Percentiles rank a stretch among this genome's conserved stretches.
phyloP scores from a whole-genome alignment of 139 green algal genomes.

The Chlamydomonas urium region DNA sequence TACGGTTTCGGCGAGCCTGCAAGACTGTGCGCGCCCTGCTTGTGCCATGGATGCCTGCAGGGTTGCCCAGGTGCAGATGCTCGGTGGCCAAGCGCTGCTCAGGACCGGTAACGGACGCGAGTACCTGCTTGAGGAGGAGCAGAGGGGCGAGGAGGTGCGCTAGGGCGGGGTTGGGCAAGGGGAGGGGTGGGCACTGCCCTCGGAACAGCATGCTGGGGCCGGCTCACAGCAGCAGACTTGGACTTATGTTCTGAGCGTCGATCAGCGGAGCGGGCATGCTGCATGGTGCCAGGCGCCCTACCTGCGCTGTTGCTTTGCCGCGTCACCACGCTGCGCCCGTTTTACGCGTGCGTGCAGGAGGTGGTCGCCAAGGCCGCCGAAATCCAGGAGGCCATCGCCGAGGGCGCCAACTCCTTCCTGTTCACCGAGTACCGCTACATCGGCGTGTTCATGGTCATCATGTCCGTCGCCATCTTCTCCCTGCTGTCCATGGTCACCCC shows the following conservation, averaged over 20 bases:
- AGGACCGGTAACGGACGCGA: conserved; percentile 59
- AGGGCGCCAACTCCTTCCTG: conserved; percentile 90
- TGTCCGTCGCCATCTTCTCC: conserved; percentile 90
- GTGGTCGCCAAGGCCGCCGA: conserved; percentile 82
- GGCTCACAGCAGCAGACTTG: too few relatives aligned
- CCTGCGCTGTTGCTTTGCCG: too few relatives aligned
- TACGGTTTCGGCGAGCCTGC: neutral
- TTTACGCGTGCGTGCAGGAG: too few relatives aligned
- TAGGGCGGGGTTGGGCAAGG: too few relatives aligned
- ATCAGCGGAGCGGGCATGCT: too few relatives aligned
- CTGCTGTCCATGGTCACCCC: conserved; percentile 79
- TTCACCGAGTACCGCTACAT: conserved; percentile 91
- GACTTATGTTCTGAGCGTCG: too few relatives aligned
- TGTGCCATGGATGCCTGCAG: conserved; percentile 6
- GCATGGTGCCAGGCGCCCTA: too few relatives aligned
- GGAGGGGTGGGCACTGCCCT: too few relatives aligned
- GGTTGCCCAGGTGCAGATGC: conserved; percentile 46
- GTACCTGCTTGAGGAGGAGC: conserved; percentile 70
- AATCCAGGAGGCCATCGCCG: conserved; percentile 85
- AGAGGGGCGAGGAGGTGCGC: conserved; percentile 8
- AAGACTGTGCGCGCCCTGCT: neutral
- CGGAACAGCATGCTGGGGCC: too few relatives aligned
- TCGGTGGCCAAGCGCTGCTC: conserved; percentile 34
- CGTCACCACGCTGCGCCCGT: too few relatives aligned
- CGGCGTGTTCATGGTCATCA: conserved; percentile 82